These are phyloP conservation scores for Dissoconium aciculare DNA, from an alignment of 2,329 filamentous ascomycete genomes.

Conservation along the genomic window DNA sequence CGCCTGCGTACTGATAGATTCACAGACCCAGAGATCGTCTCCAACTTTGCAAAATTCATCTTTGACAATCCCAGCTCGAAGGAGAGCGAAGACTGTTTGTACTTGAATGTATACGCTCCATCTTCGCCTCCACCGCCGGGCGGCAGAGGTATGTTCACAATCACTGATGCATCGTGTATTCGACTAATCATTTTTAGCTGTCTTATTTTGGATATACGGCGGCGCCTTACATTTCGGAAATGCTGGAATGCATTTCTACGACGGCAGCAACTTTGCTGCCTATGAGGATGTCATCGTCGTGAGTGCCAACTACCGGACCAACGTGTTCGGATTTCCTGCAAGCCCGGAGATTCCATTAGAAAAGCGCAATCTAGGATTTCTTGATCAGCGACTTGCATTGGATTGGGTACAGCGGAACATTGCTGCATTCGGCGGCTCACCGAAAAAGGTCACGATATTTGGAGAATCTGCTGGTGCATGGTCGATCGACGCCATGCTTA, in stretches of 20 bases:
- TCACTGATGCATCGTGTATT: no score
- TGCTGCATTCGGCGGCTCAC: conserved; percentile 24
- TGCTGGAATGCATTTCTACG: conserved; percentile 19
- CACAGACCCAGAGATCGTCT: conserved; percentile 15
- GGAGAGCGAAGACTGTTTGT: conserved; percentile 25
- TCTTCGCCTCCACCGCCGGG: conserved; percentile 15
- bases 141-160: no score
- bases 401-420: conserved; percentile 28
- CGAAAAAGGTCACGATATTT: conserved; percentile 25
- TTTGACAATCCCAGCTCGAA: conserved; percentile 21
- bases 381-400: conserved; percentile 25
- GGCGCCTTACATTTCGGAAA: conserved; percentile 21
- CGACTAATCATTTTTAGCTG: no score
- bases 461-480: conserved; percentile 23
- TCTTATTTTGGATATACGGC: conserved; percentile 26
- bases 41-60: conserved; percentile 19
- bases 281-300: conserved; percentile 25
- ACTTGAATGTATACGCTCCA: conserved; percentile 24
- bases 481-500: conserved; percentile 22
- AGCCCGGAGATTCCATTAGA: conserved; percentile 23
- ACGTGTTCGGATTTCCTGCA: conserved; percentile 29
- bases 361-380: conserved; percentile 24
- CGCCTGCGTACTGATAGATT: not conserved
- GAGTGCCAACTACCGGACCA: conserved; percentile 23
- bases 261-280: conserved; percentile 21